Evolutionary conservation across 305 asterid species (phyloP).

Genomic region (Lippia alba): DNA sequence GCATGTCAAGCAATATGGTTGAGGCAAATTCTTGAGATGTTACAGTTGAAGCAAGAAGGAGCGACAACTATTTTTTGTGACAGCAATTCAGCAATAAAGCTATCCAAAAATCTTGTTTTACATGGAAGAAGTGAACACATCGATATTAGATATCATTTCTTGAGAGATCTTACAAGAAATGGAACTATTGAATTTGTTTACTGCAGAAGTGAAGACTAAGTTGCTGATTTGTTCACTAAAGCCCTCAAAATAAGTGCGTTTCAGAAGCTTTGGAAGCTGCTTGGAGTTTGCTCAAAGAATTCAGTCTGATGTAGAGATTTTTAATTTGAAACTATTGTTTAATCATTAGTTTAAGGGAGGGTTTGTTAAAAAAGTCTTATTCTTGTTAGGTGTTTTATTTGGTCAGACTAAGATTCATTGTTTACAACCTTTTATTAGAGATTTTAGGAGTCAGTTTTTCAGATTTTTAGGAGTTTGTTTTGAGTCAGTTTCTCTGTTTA

Average conservation of each 20-base stretch:
- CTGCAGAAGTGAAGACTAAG: slow-evolving; percentile 12
- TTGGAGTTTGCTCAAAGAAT: slow-evolving; percentile 15
- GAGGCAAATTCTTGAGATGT: background rate
- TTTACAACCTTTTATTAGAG: too few species aligned
- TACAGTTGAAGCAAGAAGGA: background rate
- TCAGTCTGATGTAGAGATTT: too few species aligned
- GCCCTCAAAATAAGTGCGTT: background rate
- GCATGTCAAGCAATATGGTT: background rate
- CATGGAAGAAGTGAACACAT: slow-evolving; percentile 8
- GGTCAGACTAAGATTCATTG: too few species aligned
- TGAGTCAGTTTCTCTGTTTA: too few species aligned
- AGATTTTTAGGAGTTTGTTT: too few species aligned
- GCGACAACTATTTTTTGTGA: background rate
- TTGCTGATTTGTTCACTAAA: slow-evolving; percentile 9
- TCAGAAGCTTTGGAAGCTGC: slow-evolving; percentile 1
- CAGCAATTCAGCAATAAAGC: too few species aligned
- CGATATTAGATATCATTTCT: background rate
- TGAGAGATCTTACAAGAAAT: background rate
- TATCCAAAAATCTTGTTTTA: too few species aligned
- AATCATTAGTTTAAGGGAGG: too few species aligned
- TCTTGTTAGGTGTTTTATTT: too few species aligned
- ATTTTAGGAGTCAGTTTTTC: too few species aligned
- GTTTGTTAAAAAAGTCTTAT: too few species aligned
- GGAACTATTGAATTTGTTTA: background rate
- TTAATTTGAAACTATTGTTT: too few species aligned